phyloP scores from a whole-genome alignment of 495 filamentous ascomycete species.

The Bacidia gigantensis region DNA sequence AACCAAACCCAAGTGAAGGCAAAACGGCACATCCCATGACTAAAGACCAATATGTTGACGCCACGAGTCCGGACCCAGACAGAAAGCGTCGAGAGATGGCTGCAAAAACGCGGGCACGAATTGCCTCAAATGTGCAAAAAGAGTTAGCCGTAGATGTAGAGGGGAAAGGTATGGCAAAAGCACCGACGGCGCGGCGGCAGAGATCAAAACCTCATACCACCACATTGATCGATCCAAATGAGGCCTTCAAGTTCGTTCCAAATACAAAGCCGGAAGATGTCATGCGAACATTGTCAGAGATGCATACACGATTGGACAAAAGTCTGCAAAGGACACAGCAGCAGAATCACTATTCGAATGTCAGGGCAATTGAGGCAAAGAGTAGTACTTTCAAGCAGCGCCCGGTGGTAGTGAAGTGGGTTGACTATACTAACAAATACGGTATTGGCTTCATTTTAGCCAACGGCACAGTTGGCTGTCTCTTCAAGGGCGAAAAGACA shows the following conservation, averaged over 20 bases:
- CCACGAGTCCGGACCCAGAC: conserved; percentile 9
- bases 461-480: conserved; percentile 70
- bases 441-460: conserved; percentile 76
- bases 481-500: conserved; percentile 44
- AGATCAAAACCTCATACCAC: background rate
- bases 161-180: background rate
- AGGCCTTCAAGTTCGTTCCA: conserved; percentile 34
- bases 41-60: conserved; percentile 13
- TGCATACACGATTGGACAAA: conserved; percentile 38
- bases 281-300: conserved; percentile 31
- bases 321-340: conserved; percentile 4
- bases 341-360: background rate
- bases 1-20: background rate
- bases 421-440: conserved; percentile 88
- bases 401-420: conserved; percentile 65
- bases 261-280: conserved; percentile 39
- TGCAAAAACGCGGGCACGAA: conserved; percentile 15
- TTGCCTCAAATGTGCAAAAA: conserved; percentile 17
- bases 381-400: conserved; percentile 11
- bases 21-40: conserved; percentile 1
- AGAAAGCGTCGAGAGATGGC: conserved; percentile 14
- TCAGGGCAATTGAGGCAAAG: conserved; percentile 1
- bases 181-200: background rate
- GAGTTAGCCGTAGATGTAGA: conserved; percentile 6
- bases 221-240: conserved; percentile 34